These are phyloP conservation scores for Saccharomycopsis hybrid DNA, from an alignment of 1,139 yeast species.

Conservation along the genomic window DNA sequence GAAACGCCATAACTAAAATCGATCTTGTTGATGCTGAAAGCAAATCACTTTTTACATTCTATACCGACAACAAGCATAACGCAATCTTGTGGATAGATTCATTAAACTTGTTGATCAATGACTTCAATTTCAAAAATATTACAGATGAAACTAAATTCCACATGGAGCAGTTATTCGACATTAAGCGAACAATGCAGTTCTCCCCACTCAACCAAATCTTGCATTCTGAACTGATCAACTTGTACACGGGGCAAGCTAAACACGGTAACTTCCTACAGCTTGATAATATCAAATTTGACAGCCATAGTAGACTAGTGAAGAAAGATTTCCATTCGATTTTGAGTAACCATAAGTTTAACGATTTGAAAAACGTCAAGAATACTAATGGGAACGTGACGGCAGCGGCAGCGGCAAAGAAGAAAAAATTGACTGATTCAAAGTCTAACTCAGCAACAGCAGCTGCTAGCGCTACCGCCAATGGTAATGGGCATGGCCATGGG, in stretches of 20 bases:
- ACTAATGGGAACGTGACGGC: not conserved
- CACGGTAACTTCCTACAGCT: conserved; percentile 12
- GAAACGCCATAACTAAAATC: conserved; percentile 12
- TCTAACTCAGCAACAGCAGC: too few species aligned
- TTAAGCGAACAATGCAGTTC: conserved; percentile 16
- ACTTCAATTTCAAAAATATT: conserved; percentile 13
- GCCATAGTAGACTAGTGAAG: too few species aligned
- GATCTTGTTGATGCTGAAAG: conserved; percentile 2
- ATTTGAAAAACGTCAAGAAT: not conserved
- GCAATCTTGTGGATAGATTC: conserved; percentile 18
- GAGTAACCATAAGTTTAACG: not conserved
- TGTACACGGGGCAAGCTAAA: conserved; percentile 9
- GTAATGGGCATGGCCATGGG: too few species aligned
- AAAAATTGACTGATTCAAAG: too few species aligned
- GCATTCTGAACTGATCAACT: conserved; percentile 6
- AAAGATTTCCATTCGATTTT: too few species aligned
- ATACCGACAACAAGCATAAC: conserved; percentile 6
- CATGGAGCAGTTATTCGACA: conserved; percentile 16
- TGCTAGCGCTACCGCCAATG: too few species aligned
- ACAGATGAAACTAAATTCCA: conserved; percentile 16
- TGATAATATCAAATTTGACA: conserved; percentile 3
- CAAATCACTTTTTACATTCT: conserved; percentile 8
- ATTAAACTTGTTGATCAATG: conserved; percentile 15
- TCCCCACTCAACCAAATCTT: conserved; percentile 11
- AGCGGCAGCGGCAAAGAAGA: too few species aligned